These are phyloP conservation scores for Carex littledalei DNA, from an alignment of 176 grass and related monocot genomes.

Conservation along the genomic window DNA sequence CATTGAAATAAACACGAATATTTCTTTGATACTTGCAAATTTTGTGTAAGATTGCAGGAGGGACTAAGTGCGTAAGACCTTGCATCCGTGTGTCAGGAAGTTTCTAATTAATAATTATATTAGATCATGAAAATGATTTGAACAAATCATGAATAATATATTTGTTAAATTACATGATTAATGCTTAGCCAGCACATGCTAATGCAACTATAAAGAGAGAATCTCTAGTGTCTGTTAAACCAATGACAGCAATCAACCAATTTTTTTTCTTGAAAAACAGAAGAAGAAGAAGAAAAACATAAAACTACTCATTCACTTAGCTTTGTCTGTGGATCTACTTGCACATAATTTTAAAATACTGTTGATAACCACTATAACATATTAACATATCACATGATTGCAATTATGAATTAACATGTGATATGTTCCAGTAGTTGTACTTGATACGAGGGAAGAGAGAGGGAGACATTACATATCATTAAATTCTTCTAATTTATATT, in stretches of 20 bases:
- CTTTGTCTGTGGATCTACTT: conserved; percentile 26
- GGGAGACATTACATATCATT: not conserved
- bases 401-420: conserved; percentile 9
- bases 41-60: not conserved
- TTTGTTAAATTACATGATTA: not conserved
- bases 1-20: too few species aligned
- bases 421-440: too few species aligned
- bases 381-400: conserved; percentile 17
- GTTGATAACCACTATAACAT: conserved; percentile 18
- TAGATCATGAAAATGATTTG: not conserved
- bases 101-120: conserved; percentile 14
- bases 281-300: not conserved
- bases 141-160: not conserved
- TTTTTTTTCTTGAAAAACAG: not conserved
- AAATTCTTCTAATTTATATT: not conserved
- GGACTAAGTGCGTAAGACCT: not conserved
- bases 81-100: conserved; percentile 15
- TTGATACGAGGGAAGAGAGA: not conserved
- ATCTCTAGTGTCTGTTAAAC: conserved; percentile 3
- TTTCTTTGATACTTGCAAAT: too few species aligned
- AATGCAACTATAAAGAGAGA: not conserved
- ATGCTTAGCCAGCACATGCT: conserved; percentile 11
- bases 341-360: conserved; percentile 16
- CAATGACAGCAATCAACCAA: conserved; percentile 12
- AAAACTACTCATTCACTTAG: not conserved